Evolutionary conservation across 1,284 basidiomycete species (phyloP), one percentile per base, ranked within the genome.

Genomic region (Phellopilus nigrolimitatus): DNA sequence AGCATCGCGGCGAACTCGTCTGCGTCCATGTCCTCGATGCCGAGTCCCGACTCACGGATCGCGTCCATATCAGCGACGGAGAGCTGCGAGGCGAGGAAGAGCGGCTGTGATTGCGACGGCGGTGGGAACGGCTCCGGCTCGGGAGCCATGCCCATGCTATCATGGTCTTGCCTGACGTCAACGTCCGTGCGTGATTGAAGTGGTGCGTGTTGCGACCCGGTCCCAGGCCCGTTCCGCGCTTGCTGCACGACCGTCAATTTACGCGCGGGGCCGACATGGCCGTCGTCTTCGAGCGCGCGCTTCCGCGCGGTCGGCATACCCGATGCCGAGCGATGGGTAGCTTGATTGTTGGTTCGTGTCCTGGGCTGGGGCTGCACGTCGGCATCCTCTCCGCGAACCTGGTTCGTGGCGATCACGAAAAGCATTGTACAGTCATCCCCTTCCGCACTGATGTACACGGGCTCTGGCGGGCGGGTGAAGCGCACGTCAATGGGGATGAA

Each of bases 331-430:
- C 43, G 44, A 34, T 12, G 34, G n/a, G n/a, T 38, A 17, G 22
- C 47, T 4, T 39, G 28, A 48, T 49, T 31, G 57, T 27, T 52
- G 62, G 49, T 49, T 51, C 51, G 19, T 52, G 60, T 41, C 56
- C 28, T 68, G 40, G 53, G 42, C 50, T 41, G 42, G 52, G 47
- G 62, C 52, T 61, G 62, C 41, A 9, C 56, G 53, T 65, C 64
- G 38, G 71, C 75, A 36, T 74, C 53, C 5, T 46, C 49, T 2
- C 40, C 54, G 5, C 54, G 73, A 17, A 78, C 71, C 48, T 80
- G 78, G 60, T 76, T 87, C 8, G 87, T 86, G 8, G 85, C 84
- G 55, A 90, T 83, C 27, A 88, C 82, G 60, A 87, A 89, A 33
- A 88, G 71, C 36, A 72, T 71, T 30, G 84, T 78, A 3, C 70